phyloP scores from a whole-genome alignment of 805 yeast species.

The Cephaloascus albidus region DNA sequence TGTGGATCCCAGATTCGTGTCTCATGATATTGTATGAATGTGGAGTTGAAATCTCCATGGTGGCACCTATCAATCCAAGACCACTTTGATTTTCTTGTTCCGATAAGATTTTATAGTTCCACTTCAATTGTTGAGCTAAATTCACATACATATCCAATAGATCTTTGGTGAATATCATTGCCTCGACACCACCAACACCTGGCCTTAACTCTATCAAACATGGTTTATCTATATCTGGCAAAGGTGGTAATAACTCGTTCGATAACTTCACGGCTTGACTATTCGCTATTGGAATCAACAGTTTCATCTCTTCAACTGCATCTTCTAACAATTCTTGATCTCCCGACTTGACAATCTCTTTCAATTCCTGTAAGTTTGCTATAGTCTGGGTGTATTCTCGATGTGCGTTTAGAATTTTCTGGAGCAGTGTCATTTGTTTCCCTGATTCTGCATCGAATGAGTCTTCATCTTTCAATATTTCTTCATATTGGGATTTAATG shows the following conservation, averaged over 20 bases:
- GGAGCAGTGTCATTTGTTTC: neutral
- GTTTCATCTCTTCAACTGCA: constrained; percentile 52
- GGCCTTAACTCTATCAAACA: constrained; percentile 84
- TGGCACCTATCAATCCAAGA: constrained; percentile 68
- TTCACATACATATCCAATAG: constrained; percentile 72
- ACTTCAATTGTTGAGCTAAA: constrained; percentile 53
- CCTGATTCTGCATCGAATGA: neutral
- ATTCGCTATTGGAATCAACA: constrained; percentile 33
- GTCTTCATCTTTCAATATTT: neutral
- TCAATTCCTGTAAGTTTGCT: constrained; percentile 20
- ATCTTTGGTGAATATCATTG: constrained; percentile 78
- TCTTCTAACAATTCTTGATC: constrained; percentile 38
- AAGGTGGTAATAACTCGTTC: constrained; percentile 60
- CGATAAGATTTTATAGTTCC: constrained; percentile 61
- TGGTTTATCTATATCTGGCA: constrained; percentile 65
- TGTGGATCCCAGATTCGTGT: constrained; percentile 90
- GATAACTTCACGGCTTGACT: constrained; percentile 37
- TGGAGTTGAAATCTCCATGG: constrained; percentile 60
- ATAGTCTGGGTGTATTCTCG: constrained; percentile 22
- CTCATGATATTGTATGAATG: constrained; percentile 70
- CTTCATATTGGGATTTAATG: neutral
- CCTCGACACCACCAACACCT: constrained; percentile 95
- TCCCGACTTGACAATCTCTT: constrained; percentile 22
- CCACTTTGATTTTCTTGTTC: constrained; percentile 48
- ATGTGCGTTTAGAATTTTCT: constrained; percentile 28